These are phyloP conservation scores for Endocladia muricata DNA, from an alignment of 31 red algal genomes.

Conservation along the genomic window DNA sequence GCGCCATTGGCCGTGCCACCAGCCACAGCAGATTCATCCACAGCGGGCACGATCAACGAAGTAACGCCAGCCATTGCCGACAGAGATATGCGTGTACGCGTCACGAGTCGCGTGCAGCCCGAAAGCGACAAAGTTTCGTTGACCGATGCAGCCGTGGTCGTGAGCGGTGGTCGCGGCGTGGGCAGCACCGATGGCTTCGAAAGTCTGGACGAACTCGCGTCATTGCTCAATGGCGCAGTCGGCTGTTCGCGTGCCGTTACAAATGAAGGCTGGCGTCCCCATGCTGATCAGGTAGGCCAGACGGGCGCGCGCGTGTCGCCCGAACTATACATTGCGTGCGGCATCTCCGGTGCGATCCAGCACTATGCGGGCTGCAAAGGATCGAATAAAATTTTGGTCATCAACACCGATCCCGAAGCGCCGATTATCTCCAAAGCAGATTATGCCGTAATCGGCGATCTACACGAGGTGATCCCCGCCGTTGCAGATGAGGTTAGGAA, in stretches of 20 bases:
- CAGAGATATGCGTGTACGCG: not conserved
- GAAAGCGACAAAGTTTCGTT: not conserved
- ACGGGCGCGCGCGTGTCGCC: slow-evolving; percentile 70
- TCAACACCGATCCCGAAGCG: slow-evolving; percentile 85
- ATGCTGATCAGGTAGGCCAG: slow-evolving; percentile 82
- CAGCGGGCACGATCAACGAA: not conserved
- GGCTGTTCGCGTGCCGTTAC: slow-evolving; percentile 68
- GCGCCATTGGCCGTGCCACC: not conserved
- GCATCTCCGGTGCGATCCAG: slow-evolving; percentile 81
- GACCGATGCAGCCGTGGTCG: slow-evolving; percentile 39
- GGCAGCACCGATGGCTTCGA: slow-evolving; percentile 49
- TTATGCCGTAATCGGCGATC: slow-evolving; percentile 10
- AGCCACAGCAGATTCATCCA: not conserved
- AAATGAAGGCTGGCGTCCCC: slow-evolving; percentile 54
- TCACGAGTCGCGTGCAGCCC: not conserved
- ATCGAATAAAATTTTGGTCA: slow-evolving; percentile 70
- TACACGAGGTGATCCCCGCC: not conserved
- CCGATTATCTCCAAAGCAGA: slow-evolving; percentile 13
- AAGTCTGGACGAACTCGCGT: slow-evolving; percentile 63
- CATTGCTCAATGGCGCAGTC: slow-evolving; percentile 53
- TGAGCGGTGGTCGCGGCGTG: slow-evolving; percentile 73
- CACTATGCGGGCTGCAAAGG: slow-evolving; percentile 78
- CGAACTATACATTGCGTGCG: slow-evolving; percentile 74
- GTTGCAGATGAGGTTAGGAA: no score
- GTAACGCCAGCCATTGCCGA: not conserved